Conservation (phyloP, 331 rosid genomes). For the Acacia pycnantha region DNA sequence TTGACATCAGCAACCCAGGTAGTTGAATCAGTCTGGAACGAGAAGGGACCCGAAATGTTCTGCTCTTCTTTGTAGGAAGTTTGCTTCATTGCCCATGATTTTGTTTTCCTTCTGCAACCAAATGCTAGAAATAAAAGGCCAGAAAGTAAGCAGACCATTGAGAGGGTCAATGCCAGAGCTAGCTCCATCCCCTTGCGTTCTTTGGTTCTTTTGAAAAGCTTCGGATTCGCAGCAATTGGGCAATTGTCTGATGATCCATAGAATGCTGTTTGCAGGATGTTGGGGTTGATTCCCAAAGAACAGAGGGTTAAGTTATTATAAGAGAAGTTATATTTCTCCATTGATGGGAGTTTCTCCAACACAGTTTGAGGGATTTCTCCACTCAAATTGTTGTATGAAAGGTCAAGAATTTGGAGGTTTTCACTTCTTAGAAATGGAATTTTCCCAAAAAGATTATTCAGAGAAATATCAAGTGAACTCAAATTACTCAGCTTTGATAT, state of each 20-base stretch:
- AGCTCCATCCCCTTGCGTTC: slow-evolving; percentile 60
- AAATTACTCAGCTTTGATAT: slow-evolving; percentile 55
- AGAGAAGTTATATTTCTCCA: slow-evolving; percentile 91
- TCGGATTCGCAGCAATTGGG: slow-evolving; percentile 86
- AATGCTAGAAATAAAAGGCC: slow-evolving; percentile 77
- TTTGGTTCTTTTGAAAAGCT: slow-evolving; percentile 41
- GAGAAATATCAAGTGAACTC: slow-evolving; percentile 75
- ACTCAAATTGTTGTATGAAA: slow-evolving; percentile 77
- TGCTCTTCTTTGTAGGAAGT: slow-evolving; percentile 77
- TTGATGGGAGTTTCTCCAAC: slow-evolving; percentile 60
- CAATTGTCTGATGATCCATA: slow-evolving; percentile 71
- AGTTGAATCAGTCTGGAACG: slow-evolving; percentile 94
- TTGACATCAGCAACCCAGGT: slow-evolving; percentile 99
- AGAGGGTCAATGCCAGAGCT: slow-evolving; percentile 71
- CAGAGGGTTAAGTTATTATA: slow-evolving; percentile 83
- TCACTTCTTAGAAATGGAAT: slow-evolving; percentile 48
- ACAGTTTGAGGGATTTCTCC: slow-evolving; percentile 69
- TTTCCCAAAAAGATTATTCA: slow-evolving; percentile 70
- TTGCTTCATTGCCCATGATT: slow-evolving; percentile 81
- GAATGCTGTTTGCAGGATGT: slow-evolving; percentile 55
- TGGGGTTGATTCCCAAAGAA: slow-evolving; percentile 53
- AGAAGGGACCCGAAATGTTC: slow-evolving; percentile 88
- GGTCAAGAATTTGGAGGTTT: slow-evolving; percentile 69
- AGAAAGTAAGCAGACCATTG: slow-evolving; percentile 69
- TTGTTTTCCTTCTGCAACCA: slow-evolving; percentile 77